Evolutionary conservation across 1,284 basidiomycete genomes (phyloP).

Genomic region (Apiotrichum sp.): DNA sequence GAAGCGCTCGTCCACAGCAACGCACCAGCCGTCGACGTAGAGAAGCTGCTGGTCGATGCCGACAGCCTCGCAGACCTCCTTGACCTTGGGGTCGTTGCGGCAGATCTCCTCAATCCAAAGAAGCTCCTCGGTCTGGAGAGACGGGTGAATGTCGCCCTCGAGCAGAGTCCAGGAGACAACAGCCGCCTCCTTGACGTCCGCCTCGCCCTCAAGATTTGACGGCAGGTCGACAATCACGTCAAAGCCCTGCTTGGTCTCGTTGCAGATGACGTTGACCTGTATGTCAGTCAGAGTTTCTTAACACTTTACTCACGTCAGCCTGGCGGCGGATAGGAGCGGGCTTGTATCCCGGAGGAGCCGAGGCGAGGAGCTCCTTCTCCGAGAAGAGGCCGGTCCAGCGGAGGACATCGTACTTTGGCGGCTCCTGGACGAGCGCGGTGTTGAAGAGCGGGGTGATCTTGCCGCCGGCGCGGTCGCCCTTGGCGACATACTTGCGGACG

Average conservation of each 20-base stretch:
- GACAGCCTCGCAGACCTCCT: constrained; percentile 44
- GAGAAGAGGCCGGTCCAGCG: constrained; percentile 39
- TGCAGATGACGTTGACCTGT: constrained; percentile 46
- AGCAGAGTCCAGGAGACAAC: constrained; percentile 41
- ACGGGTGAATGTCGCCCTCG: constrained; percentile 46
- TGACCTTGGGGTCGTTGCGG: constrained; percentile 42
- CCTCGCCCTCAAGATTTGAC: constrained; percentile 30
- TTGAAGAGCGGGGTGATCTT: constrained; percentile 37
- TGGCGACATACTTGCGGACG: constrained; percentile 30
- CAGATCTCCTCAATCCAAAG: constrained; percentile 48
- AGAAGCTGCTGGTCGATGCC: constrained; percentile 44
- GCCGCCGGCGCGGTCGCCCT: constrained; percentile 15
- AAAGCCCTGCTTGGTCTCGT: constrained; percentile 42
- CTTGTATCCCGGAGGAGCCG: constrained; percentile 12
- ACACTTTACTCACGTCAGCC: constrained; percentile 34
- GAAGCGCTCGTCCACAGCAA: constrained; percentile 50
- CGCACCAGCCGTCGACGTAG: constrained; percentile 49
- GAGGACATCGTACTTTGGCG: constrained; percentile 40
- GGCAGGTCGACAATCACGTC: constrained; percentile 42
- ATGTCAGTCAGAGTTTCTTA: not conserved
- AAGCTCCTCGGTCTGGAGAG: constrained; percentile 50
- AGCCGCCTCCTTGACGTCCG: constrained; percentile 19
- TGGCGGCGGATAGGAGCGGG: constrained; percentile 26
- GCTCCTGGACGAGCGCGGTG: constrained; percentile 42
- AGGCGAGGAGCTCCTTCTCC: constrained; percentile 27